Evolutionary conservation across 2,329 filamentous ascomycete species (phyloP), one percentile per base, ranked within the genome.

Genomic region (Raffaelea albimanens): DNA sequence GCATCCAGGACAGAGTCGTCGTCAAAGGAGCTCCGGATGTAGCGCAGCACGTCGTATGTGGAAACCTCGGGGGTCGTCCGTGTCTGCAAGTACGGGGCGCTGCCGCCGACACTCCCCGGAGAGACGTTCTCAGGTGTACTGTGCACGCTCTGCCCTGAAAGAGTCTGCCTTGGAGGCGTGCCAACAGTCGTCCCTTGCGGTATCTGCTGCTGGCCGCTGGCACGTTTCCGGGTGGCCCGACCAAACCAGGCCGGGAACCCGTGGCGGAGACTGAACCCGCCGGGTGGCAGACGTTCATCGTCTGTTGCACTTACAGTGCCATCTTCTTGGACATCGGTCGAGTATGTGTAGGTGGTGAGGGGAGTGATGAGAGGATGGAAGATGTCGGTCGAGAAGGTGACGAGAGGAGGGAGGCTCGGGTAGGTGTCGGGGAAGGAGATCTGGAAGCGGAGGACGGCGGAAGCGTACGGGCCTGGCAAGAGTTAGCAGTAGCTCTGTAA

Each of bases 331-430:
- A 85, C 80, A 49, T 85, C 83, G 52, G 87, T 89, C 39, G 87
- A 85, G 69, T 95, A 94, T 61, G 87, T 93, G 66, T 95, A 94
- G 3, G 88, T 95, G n/a, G 89, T 95, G 52, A 94, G 74, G 34
- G 93, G 90, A 8, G 90, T 89, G 55, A 97, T 83, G 39, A 98
- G 74, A 18, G 91, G 91, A 63, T 98, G 91, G 64, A 97, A 98
- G 56, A 97, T 84, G 62, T 97, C 91, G 56, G 87, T 94, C 41
- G 81, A 78, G 65, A 98, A 95, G 47, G 84, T 91, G 55, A 98
- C 80, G 18, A 90, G 72, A 10, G 93, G 93, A 44, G 91, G 87
- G 19, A 87, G 68, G 45, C 74, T 68, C 13, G 91, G 91, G 62
- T 94, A 96, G 36, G 76, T 75, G 51, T 84, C 73, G 33, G 90